Evolutionary conservation across 192 early-diverging fungal genomes (phyloP).

Genomic region (Spizellomyces sp.): DNA sequence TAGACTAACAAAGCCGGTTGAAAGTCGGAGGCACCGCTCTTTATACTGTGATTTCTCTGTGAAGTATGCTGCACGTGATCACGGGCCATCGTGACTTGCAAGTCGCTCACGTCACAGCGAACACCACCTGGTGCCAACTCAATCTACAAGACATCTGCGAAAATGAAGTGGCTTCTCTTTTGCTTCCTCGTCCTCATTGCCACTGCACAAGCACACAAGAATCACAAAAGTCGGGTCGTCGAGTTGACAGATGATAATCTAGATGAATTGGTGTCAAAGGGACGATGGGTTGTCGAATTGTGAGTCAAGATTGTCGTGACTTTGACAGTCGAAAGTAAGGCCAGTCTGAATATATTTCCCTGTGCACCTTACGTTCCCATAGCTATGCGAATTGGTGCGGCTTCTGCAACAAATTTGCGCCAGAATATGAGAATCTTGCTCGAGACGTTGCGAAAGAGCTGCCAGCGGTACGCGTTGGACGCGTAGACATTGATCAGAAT

Average conservation of each 20-base stretch:
- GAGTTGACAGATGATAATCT: background rate
- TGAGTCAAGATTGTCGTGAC: background rate
- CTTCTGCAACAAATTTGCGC: slow-evolving; percentile 9
- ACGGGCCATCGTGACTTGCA: too few species aligned
- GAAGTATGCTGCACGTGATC: too few species aligned
- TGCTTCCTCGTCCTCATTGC: too few species aligned
- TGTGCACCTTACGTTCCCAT: background rate
- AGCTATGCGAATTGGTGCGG: slow-evolving; percentile 31
- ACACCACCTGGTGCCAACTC: too few species aligned
- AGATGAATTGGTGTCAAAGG: background rate
- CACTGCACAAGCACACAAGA: too few species aligned
- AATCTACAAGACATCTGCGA: too few species aligned
- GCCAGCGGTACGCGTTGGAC: background rate
- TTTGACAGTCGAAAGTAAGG: too few species aligned
- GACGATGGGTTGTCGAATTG: slow-evolving; percentile 7
- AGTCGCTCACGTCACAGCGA: too few species aligned
- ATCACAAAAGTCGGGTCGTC: background rate
- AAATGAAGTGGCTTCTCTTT: too few species aligned
- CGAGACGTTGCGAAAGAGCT: background rate
- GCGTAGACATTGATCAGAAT: slow-evolving; percentile 20
- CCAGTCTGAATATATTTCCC: background rate
- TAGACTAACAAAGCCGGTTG: too few species aligned
- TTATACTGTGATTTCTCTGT: too few species aligned
- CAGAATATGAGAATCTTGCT: slow-evolving; percentile 18
- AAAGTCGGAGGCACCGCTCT: too few species aligned